A percentile compares a stretch with the other conserved stretches of the same genome.
phyloP scores from a whole-genome alignment of 148 eudicot genomes.

The Diospyros lotus region DNA sequence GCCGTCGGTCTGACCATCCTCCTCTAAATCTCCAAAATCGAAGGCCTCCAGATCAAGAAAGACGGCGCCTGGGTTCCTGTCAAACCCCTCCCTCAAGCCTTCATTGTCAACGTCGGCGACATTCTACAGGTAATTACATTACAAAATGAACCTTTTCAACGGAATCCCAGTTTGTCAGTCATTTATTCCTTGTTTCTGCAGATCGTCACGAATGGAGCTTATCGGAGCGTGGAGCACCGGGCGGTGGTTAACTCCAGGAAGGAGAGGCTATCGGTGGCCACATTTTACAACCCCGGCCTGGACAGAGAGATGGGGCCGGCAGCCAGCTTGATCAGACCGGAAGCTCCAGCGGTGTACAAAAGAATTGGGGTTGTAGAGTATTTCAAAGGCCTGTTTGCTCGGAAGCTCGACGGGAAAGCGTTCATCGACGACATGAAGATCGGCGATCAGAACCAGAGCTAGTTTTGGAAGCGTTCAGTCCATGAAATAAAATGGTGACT shows the following conservation, averaged over 20 bases:
- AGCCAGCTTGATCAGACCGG: constrained; percentile 32
- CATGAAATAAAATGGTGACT: too few species aligned
- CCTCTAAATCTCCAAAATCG: constrained; percentile 6
- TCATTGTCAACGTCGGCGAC: constrained; percentile 26
- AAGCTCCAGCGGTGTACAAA: constrained; percentile 33
- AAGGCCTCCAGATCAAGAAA: constrained; percentile 13
- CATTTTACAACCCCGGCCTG: constrained; percentile 37
- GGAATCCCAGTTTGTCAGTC: too few species aligned
- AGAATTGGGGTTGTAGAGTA: constrained; percentile 28
- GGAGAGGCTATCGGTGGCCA: constrained; percentile 55
- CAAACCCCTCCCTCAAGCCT: constrained; percentile 14
- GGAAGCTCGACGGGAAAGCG: constrained; percentile 43
- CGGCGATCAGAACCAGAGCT: neutral
- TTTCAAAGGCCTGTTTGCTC: constrained; percentile 38
- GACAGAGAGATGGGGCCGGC: constrained; percentile 54
- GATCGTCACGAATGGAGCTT: constrained; percentile 57
- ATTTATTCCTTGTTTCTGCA: constrained; percentile 4
- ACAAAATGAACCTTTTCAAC: too few species aligned
- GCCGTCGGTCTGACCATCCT: constrained; percentile 13
- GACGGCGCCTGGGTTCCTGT: constrained; percentile 13
- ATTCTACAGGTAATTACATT: constrained; percentile 20
- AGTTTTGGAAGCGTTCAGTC: neutral
- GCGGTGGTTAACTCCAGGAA: constrained; percentile 42
- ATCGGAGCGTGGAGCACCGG: constrained; percentile 62
- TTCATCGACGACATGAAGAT: constrained; percentile 42